A percentile compares a stretch with the other conserved stretches of the same genome.
Conservation (phyloP, 352 stramenopile species). For the Thraustochytrium sp. region DNA sequence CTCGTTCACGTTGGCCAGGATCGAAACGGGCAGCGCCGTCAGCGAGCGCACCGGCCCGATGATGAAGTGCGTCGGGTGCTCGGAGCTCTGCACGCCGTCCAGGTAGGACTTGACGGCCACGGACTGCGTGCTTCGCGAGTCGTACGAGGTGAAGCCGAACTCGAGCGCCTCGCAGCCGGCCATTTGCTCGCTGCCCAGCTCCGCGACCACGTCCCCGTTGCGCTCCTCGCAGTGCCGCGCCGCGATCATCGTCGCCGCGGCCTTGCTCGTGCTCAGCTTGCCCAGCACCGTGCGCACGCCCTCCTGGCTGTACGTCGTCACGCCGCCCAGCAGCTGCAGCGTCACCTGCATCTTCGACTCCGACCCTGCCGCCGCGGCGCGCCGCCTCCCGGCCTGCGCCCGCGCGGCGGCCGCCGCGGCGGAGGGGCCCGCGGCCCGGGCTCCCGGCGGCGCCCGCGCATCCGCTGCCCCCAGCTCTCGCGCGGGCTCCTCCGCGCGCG, state of each 20-base stretch:
- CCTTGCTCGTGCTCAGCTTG: background rate
- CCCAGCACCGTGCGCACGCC: background rate
- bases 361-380: too few species aligned
- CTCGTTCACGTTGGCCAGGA: constrained; percentile 12
- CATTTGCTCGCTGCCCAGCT: background rate
- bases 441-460: too few species aligned
- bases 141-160: background rate
- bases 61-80: background rate
- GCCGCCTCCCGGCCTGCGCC: too few species aligned
- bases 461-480: too few species aligned
- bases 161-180: background rate
- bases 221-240: constrained; percentile 24
- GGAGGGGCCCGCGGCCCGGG: too few species aligned
- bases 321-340: background rate
- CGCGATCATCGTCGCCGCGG: constrained; percentile 1
- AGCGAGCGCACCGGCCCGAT: background rate
- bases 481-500: too few species aligned
- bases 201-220: background rate
- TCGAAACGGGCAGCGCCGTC: constrained; percentile 18
- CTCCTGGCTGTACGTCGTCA: background rate
- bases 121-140: constrained; percentile 6
- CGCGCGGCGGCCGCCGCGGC: too few species aligned
- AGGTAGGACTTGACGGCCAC: constrained; percentile 38
- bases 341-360: background rate
- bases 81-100: background rate